phyloP scores from a whole-genome alignment of 805 yeast genomes.

The Citeromyces nyonsensis region DNA sequence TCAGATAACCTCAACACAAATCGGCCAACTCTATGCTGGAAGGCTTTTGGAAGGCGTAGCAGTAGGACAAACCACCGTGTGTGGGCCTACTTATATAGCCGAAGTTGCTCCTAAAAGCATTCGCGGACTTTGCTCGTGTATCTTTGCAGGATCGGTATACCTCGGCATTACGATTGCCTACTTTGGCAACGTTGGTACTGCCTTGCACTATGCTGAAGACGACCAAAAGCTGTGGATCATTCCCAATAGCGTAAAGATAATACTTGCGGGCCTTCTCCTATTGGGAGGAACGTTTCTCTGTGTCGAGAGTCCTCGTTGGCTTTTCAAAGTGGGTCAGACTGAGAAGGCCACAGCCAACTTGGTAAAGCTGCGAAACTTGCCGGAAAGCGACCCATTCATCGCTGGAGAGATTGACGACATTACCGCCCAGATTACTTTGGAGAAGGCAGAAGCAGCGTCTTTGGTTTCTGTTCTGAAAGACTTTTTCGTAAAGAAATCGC shows the following conservation, averaged over 20 bases:
- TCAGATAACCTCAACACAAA: slow-evolving; percentile 25
- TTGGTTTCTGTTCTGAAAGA: slow-evolving; percentile 15
- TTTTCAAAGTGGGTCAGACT: slow-evolving; percentile 21
- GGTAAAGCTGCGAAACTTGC: slow-evolving; percentile 25
- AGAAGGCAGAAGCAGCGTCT: slow-evolving; percentile 13
- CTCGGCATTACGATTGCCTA: slow-evolving; percentile 34
- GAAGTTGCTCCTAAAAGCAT: slow-evolving; percentile 36
- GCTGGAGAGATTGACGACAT: slow-evolving; percentile 33
- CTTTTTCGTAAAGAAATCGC: slow-evolving; percentile 18
- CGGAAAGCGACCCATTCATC: slow-evolving; percentile 30
- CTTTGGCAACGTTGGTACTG: slow-evolving; percentile 35
- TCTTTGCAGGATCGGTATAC: slow-evolving; percentile 43
- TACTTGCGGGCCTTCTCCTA: slow-evolving; percentile 28
- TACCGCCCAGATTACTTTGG: slow-evolving; percentile 25
- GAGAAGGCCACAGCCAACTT: slow-evolving; percentile 23
- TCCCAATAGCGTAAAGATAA: slow-evolving; percentile 31
- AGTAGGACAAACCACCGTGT: slow-evolving; percentile 40
- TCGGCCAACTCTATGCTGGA: slow-evolving; percentile 41
- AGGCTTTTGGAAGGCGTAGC: slow-evolving; percentile 38
- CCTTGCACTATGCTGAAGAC: slow-evolving; percentile 21
- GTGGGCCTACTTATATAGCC: slow-evolving; percentile 37
- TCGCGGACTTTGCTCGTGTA: slow-evolving; percentile 34
- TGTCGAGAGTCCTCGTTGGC: slow-evolving; percentile 37
- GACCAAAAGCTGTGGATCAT: slow-evolving; percentile 31
- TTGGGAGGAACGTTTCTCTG: slow-evolving; percentile 24